phyloP scores from a whole-genome alignment of 306 rosid genomes.

The Cucumis cinereus region DNA sequence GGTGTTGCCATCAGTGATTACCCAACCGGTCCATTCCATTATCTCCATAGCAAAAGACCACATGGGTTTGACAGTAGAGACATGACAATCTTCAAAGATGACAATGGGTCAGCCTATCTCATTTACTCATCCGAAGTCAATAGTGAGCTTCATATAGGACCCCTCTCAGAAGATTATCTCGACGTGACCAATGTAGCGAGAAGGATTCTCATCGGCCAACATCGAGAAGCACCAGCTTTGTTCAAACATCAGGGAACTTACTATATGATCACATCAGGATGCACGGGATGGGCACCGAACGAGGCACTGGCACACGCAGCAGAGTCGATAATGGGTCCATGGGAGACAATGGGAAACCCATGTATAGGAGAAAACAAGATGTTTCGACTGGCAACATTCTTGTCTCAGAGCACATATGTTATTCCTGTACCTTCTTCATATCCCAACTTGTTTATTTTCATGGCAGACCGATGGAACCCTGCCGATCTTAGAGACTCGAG shows the following conservation, averaged over 20 bases:
- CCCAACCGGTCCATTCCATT: constrained; percentile 78
- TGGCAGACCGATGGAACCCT: constrained; percentile 93
- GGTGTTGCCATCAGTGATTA: constrained; percentile 71
- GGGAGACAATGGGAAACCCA: constrained; percentile 92
- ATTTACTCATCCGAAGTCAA: constrained; percentile 89
- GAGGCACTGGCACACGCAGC: constrained; percentile 91
- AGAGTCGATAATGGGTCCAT: constrained; percentile 74
- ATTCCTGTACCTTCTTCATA: constrained; percentile 61
- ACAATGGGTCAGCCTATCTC: constrained; percentile 69
- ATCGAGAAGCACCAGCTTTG: constrained; percentile 90
- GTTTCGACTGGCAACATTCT: constrained; percentile 62
- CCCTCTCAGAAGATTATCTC: constrained; percentile 69
- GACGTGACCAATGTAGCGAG: constrained; percentile 40
- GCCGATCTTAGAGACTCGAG: constrained; percentile 80
- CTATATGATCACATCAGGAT: constrained; percentile 97
- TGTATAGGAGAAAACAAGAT: constrained; percentile 74
- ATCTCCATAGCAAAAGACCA: constrained; percentile 78
- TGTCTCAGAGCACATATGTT: constrained; percentile 86
- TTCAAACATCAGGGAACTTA: constrained; percentile 81
- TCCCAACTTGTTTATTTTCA: constrained; percentile 60
- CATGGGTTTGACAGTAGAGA: constrained; percentile 92
- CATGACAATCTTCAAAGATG: constrained; percentile 91
- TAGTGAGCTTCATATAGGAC: constrained; percentile 90
- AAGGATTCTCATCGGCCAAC: constrained; percentile 80
- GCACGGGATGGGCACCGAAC: constrained; percentile 97